A percentile compares a stretch with the other conserved stretches of the same genome.
phyloP scores from a whole-genome alignment of 805 yeast species.

The Groenewaldozyma salmanticensis region DNA sequence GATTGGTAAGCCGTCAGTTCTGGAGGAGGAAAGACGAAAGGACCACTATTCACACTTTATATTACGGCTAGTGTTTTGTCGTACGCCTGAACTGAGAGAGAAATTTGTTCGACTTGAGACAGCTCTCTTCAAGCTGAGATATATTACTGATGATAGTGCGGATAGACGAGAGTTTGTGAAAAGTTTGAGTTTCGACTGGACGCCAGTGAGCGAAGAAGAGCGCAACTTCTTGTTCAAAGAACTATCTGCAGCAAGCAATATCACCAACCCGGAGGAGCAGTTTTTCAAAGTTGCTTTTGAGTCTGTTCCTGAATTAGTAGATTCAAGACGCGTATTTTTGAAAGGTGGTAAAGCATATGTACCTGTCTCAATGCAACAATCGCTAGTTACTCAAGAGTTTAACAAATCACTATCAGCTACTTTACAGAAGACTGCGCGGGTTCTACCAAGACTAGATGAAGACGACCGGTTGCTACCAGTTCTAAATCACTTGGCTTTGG shows the following conservation, averaged over 20 bases:
- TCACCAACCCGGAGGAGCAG: constrained; percentile 34
- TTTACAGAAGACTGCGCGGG: constrained; percentile 59
- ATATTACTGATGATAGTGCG: constrained; percentile 44
- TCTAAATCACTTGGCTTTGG: constrained; percentile 64
- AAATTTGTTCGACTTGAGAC: constrained; percentile 75
- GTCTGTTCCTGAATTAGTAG: constrained; percentile 66
- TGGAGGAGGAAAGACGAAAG: constrained; percentile 57
- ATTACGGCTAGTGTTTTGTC: constrained; percentile 79
- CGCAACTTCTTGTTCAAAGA: constrained; percentile 39
- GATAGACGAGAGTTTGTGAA: constrained; percentile 70
- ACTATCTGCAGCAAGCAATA: constrained; percentile 37
- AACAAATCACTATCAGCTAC: constrained; percentile 40
- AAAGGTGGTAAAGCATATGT: constrained; percentile 70
- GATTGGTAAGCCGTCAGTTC: constrained; percentile 11
- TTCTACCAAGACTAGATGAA: constrained; percentile 78
- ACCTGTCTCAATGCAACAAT: constrained; percentile 71
- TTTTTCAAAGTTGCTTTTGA: constrained; percentile 85
- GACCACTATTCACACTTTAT: constrained; percentile 92
- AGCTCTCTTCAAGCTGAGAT: constrained; percentile 64
- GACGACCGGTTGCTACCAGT: constrained; percentile 85
- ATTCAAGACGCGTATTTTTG: constrained; percentile 60
- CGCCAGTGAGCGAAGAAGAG: constrained; percentile 54
- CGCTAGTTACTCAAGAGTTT: constrained; percentile 62
- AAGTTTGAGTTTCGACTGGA: constrained; percentile 61
- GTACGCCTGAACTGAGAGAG: constrained; percentile 66